These are phyloP conservation scores for Diutina siamensis DNA, from an alignment of 1,139 yeast species.

Conservation along the genomic window DNA sequence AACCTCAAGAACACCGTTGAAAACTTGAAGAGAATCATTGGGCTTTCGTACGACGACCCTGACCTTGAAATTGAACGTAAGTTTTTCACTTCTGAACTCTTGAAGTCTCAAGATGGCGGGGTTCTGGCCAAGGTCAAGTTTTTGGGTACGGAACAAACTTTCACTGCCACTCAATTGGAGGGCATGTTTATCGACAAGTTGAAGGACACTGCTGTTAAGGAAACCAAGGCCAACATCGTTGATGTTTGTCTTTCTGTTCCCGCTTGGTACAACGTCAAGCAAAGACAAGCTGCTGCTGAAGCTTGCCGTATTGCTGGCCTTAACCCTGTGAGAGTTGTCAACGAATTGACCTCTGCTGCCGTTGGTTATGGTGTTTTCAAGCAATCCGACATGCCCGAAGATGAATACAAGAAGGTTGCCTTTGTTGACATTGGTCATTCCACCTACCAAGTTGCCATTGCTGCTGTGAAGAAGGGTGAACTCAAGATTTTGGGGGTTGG, in stretches of 20 bases:
- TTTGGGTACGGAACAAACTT: conserved; percentile 67
- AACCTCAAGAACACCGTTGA: conserved; percentile 94
- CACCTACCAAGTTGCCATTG: conserved; percentile 82
- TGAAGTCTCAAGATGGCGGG: conserved; percentile 59
- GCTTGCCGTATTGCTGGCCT: conserved; percentile 94
- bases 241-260: conserved; percentile 96
- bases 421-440: conserved; percentile 97
- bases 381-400: conserved; percentile 88
- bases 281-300: conserved; percentile 93
- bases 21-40: conserved; percentile 83
- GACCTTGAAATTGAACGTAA: conserved; percentile 67
- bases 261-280: conserved; percentile 92
- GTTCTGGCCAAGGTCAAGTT: conserved; percentile 80
- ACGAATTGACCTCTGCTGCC: conserved; percentile 97
- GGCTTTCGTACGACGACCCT: conserved; percentile 65
- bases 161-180: conserved; percentile 79
- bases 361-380: conserved; percentile 99
- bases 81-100: conserved; percentile 61
- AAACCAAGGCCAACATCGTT: conserved; percentile 67
- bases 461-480: conserved; percentile 93
- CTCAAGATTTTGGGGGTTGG: conserved; percentile 87
- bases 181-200: conserved; percentile 94
- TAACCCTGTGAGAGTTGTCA: conserved; percentile 95
- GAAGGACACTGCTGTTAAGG: conserved; percentile 68
- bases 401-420: conserved; percentile 80